Conservation (phyloP, 352 stramenopile species). For the Globisporangium middletonii region DNA sequence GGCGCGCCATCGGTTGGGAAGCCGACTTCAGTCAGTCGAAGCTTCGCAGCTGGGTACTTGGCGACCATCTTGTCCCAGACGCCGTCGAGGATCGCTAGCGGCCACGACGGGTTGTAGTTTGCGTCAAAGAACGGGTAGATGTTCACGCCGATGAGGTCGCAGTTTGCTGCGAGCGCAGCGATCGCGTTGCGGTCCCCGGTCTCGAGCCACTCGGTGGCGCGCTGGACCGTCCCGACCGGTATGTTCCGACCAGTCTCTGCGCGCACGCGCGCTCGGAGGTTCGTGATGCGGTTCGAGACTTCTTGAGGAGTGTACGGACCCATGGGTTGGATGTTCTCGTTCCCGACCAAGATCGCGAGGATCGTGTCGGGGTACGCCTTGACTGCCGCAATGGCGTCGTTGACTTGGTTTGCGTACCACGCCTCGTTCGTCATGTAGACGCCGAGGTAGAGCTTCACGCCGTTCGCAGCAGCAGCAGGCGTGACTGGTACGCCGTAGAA, state of each 20-base stretch:
- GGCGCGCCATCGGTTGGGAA: conserved; percentile 43
- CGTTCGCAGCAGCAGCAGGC: conserved; percentile 29
- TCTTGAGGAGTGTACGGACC: conserved; percentile 34
- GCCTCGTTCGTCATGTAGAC: conserved; percentile 71
- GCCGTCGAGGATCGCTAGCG: conserved; percentile 43
- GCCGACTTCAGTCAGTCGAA: conserved; percentile 63
- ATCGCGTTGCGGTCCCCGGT: conserved; percentile 24
- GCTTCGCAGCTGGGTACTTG: conserved; percentile 38
- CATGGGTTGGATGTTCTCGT: conserved; percentile 61
- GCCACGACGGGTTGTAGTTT: conserved; percentile 39
- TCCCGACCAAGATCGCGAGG: conserved; percentile 56
- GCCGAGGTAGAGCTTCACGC: conserved; percentile 59
- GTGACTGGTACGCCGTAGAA: conserved; percentile 51
- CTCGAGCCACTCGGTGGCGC: conserved; percentile 54
- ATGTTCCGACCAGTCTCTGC: conserved; percentile 27
- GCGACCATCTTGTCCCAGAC: conserved; percentile 51
- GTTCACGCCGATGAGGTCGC: conserved; percentile 77
- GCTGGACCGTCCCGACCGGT: conserved; percentile 68
- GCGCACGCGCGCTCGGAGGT: conserved; percentile 24
- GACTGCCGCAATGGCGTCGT: conserved; percentile 35
- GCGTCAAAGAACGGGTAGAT: conserved; percentile 75
- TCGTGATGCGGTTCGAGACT: conserved; percentile 26
- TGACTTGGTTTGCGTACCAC: conserved; percentile 52
- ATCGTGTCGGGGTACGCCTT: conserved; percentile 50
- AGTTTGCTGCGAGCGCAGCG: conserved; percentile 32